phyloP scores from a whole-genome alignment of 2,329 filamentous ascomycete species.

The Fusarium sp. region DNA sequence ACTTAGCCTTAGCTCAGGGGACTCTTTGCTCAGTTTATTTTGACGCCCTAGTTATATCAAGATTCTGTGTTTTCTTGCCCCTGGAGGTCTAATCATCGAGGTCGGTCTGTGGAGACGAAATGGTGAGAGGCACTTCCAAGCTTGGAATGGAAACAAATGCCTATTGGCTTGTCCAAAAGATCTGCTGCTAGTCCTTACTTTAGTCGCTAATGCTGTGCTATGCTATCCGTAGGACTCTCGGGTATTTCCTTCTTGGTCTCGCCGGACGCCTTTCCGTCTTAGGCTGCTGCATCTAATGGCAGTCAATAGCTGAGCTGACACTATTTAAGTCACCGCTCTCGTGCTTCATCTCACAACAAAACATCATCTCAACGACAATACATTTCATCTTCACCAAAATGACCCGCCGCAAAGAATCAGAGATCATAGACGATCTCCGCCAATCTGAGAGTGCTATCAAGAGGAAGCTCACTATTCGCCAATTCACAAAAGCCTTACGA shows the following conservation, averaged over 20 bases:
- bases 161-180: neutral
- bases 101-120: neutral
- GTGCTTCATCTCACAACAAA: neutral
- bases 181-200: neutral
- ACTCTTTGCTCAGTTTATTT: no score
- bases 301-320: neutral
- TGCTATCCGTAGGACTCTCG: neutral
- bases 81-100: neutral
- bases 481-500: slow-evolving; percentile 33
- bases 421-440: slow-evolving; percentile 12
- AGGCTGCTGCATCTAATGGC: neutral
- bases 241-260: slow-evolving; percentile 1
- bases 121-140: neutral
- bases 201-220: neutral
- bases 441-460: slow-evolving; percentile 27
- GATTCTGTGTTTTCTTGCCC: no score
- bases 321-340: neutral
- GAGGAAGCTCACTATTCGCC: slow-evolving; percentile 26
- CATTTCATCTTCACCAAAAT: neutral
- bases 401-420: neutral
- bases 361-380: neutral
- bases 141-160: neutral
- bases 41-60: no score
- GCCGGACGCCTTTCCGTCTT: neutral
- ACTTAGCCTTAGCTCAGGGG: no score